Conservation (phyloP, 768 basidiomycete species). For the Macrolepiota albuminosa region DNA sequence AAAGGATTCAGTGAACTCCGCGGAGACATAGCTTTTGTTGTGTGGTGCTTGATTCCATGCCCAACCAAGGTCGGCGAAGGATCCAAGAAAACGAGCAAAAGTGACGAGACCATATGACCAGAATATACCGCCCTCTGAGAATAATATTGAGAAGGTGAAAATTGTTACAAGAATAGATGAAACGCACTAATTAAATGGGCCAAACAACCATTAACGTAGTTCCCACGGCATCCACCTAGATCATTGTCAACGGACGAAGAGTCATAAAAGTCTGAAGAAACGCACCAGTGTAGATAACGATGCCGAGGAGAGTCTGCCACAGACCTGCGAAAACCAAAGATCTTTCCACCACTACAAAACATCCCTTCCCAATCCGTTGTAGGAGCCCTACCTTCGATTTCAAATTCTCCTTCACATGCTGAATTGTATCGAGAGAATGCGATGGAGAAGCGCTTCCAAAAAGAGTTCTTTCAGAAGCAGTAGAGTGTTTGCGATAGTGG, state of each 20-base stretch:
- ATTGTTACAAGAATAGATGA: not conserved
- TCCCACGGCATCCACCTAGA: slow-evolving; percentile 69
- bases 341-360: slow-evolving; percentile 56
- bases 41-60: slow-evolving; percentile 82
- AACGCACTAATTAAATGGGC: slow-evolving; percentile 88
- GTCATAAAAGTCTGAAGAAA: not conserved
- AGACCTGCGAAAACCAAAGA: slow-evolving; percentile 69
- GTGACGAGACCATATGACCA: slow-evolving; percentile 86
- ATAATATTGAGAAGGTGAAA: slow-evolving; percentile 7
- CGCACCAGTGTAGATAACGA: slow-evolving; percentile 73
- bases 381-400: slow-evolving; percentile 22
- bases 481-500: slow-evolving; percentile 39
- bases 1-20: slow-evolving; percentile 73
- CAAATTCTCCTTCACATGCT: slow-evolving; percentile 29
- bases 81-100: slow-evolving; percentile 93
- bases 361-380: slow-evolving; percentile 37
- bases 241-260: not conserved
- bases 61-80: slow-evolving; percentile 86
- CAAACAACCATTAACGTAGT: slow-evolving; percentile 76
- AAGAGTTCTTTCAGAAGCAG: slow-evolving; percentile 48
- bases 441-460: slow-evolving; percentile 43
- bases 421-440: slow-evolving; percentile 57
- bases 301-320: slow-evolving; percentile 59
- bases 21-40: slow-evolving; percentile 45
- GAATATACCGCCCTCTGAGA: slow-evolving; percentile 83